These are phyloP conservation scores for Periglandula ipomoeae DNA, from an alignment of 2,329 filamentous ascomycete species.

Conservation along the genomic window DNA sequence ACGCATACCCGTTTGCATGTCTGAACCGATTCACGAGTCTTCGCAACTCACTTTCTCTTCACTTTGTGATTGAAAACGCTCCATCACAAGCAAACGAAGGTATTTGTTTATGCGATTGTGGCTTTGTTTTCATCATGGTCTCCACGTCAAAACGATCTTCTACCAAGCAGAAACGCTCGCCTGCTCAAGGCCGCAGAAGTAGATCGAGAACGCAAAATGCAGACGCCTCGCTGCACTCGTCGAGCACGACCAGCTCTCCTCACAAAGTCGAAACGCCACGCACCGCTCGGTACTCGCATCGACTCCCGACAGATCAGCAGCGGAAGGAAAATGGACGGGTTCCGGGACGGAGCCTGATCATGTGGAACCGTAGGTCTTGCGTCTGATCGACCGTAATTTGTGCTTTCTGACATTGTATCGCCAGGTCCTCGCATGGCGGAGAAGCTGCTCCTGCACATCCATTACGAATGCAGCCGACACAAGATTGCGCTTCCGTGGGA, in stretches of 20 bases:
- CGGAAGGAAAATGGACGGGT: constrained; percentile 19
- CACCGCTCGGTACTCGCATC: constrained; percentile 15
- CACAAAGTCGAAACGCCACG: constrained; percentile 8
- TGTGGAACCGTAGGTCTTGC: constrained; percentile 31
- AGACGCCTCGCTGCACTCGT: constrained; percentile 5
- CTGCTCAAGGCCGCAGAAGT: constrained; percentile 8
- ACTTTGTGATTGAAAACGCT: not conserved
- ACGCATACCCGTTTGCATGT: not conserved
- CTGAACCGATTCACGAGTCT: not conserved
- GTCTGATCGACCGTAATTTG: too few species aligned
- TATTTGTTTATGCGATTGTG: not conserved
- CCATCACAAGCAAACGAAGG: not conserved
- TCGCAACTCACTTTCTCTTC: not conserved
- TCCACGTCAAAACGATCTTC: constrained; percentile 6
- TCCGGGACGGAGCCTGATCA: constrained; percentile 28
- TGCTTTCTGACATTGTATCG: not conserved
- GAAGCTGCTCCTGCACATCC: constrained; percentile 31
- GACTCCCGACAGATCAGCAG: constrained; percentile 17
- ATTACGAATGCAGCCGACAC: constrained; percentile 28
- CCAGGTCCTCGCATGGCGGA: constrained; percentile 38
- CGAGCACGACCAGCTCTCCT: constrained; percentile 2
- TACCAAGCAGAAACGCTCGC: constrained; percentile 12
- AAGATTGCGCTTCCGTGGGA: constrained; percentile 30
- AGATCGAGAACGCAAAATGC: constrained; percentile 9
- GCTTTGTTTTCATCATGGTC: constrained; percentile 7